A percentile compares a stretch with the other conserved stretches of the same genome.
phyloP scores from a whole-genome alignment of 2,329 filamentous ascomycete species.

The Hypoxylon sp. region DNA sequence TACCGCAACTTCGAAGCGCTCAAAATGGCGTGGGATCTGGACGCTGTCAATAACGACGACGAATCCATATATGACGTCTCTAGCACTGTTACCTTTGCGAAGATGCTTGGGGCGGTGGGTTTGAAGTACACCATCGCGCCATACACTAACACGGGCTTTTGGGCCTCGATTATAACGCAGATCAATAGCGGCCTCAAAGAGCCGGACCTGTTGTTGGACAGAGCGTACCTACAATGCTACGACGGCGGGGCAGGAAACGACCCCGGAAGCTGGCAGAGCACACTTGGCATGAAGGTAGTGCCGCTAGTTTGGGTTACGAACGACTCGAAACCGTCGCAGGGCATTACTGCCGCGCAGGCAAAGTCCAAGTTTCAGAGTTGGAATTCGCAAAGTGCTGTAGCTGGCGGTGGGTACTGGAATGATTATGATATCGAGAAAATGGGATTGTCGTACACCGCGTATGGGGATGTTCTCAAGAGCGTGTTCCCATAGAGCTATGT shows the following conservation, averaged over 20 bases:
- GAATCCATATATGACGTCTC: constrained; percentile 59
- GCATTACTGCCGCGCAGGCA: constrained; percentile 56
- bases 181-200: constrained; percentile 49
- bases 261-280: constrained; percentile 55
- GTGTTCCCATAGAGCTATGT: constrained; percentile 40
- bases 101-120: constrained; percentile 58
- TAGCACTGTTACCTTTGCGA: constrained; percentile 59
- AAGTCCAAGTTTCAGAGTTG: constrained; percentile 54
- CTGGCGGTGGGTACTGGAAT: constrained; percentile 61
- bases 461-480: constrained; percentile 44
- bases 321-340: constrained; percentile 60
- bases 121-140: constrained; percentile 60
- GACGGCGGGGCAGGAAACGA: constrained; percentile 60
- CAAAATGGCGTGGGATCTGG: constrained; percentile 58
- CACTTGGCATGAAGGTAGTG: constrained; percentile 58
- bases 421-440: constrained; percentile 63
- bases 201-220: constrained; percentile 54
- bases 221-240: constrained; percentile 61
- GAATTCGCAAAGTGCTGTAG: constrained; percentile 51
- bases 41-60: constrained; percentile 63
- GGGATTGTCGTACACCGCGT: constrained; percentile 54
- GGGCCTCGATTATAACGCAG: constrained; percentile 52
- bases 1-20: constrained; percentile 58
- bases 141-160: constrained; percentile 58
- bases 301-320: constrained; percentile 62